phyloP scores from a whole-genome alignment of 2,329 filamentous ascomycete genomes.

The Fusarium sp. region DNA sequence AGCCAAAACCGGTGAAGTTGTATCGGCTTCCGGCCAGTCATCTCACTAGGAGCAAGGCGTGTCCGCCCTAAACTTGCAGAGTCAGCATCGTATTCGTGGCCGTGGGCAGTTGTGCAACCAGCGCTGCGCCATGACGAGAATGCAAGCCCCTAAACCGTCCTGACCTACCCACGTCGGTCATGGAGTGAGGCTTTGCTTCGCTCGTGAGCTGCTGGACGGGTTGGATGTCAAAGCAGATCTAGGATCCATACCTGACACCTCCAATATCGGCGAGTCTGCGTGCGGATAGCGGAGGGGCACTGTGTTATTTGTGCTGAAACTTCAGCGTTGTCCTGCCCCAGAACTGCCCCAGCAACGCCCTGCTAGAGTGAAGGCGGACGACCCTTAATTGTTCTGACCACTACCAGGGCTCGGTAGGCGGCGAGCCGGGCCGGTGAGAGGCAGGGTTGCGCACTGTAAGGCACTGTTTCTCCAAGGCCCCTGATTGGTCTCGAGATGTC shows the following conservation, averaged over 20 bases:
- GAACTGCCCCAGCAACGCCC: constrained; percentile 33
- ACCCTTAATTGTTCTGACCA: constrained; percentile 9
- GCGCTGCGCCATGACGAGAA: constrained; percentile 31
- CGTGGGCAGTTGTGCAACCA: constrained; percentile 34
- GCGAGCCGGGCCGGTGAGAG: constrained; percentile 7
- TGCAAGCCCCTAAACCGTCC: constrained; percentile 11
- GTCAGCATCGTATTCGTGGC: constrained; percentile 44
- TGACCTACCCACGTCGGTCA: constrained; percentile 22
- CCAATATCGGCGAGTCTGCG: not conserved
- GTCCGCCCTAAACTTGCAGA: constrained; percentile 29
- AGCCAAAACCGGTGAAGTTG: constrained; percentile 25
- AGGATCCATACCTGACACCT: no score
- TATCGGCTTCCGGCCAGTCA: constrained; percentile 26
- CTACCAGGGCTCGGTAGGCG: not conserved
- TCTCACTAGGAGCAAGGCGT: constrained; percentile 14
- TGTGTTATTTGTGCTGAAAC: constrained; percentile 19
- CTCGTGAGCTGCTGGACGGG: constrained; percentile 6
- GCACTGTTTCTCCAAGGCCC: not conserved
- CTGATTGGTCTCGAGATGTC: not conserved
- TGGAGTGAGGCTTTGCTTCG: constrained; percentile 25
- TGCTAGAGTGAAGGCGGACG: constrained; percentile 9
- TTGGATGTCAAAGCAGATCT: no score
- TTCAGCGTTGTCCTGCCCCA: constrained; percentile 14
- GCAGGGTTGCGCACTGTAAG: constrained; percentile 1
- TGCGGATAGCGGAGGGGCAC: constrained; percentile 19